Evolutionary conservation across 2,329 filamentous ascomycete genomes (phyloP), one percentile per base, ranked within the genome.

Genomic region (Alternaria consortialis): DNA sequence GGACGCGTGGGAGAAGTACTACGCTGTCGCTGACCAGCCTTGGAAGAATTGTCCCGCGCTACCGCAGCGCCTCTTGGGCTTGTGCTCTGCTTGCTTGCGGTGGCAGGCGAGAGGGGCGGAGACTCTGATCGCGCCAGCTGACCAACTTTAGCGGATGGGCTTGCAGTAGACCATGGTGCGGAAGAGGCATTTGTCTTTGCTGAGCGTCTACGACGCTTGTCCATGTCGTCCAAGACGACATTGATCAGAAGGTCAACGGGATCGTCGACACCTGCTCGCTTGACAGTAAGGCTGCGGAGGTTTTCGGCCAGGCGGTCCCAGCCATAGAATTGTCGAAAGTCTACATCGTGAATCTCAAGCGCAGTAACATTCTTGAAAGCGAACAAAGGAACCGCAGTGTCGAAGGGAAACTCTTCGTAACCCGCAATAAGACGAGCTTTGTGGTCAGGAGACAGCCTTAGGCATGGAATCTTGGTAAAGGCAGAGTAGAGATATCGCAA

Each of bases 381-480:
- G 78, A 97, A 91, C n/a, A 99, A 84, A 20, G 95, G 95, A 31
- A 99, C 95, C 20, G 95, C 95, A 25, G 93, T 97, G 79, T 99
- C 95, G 79, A 98, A 97, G 3, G 95, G 95, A 69, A 98, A 99
- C 79, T 97, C 94, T 79, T 99, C 95, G 76, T 95, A 98, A 29
- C 94, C 94, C 68, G 90, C 87, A 69, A 99, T 97, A 63, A 97
- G 84, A 54, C 91, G 90, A 50, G 94, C 94, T 68, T 93, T 91
- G 83, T 93, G 94, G 79, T 99, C 95, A n/a, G 94, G 94, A 29
- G 94, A 90, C 56, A 99, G 84, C 66, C 91, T 89, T 65, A 99
- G 84, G 74, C 92, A 97, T 0, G 95, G 95, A 43, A 99, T 97
- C 82, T 98, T 99, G 74, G 95, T 99, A 77, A 98, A 99, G 58